phyloP scores from a whole-genome alignment of 2,329 filamentous ascomycete genomes.

The Hymenoscyphus fraxineus region DNA sequence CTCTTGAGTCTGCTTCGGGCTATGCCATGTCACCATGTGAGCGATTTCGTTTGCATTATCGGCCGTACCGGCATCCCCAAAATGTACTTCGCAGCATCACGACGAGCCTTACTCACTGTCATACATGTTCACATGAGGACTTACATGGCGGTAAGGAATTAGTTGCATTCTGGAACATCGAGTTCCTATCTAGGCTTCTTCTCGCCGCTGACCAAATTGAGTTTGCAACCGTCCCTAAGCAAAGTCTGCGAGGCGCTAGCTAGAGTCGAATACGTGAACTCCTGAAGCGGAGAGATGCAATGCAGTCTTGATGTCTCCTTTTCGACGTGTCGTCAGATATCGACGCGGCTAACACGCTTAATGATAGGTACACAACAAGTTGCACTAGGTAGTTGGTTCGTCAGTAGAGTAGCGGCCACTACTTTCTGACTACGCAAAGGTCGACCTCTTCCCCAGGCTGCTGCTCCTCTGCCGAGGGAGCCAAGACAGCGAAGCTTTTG shows the following conservation, averaged over 20 bases:
- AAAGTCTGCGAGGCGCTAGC: background rate
- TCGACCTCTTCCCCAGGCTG: background rate
- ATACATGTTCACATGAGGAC: background rate
- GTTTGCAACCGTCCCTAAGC: background rate
- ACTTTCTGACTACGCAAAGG: background rate
- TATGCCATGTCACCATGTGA: background rate
- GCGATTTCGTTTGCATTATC: background rate
- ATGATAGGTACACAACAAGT: background rate
- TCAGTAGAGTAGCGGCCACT: background rate
- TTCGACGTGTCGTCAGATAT: background rate
- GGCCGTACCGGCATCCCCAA: background rate
- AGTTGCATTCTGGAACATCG: too few relatives aligned
- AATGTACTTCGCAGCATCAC: background rate
- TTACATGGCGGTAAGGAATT: too few relatives aligned
- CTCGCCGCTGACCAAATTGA: background rate
- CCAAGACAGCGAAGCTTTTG: conserved; percentile 1
- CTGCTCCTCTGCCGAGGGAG: background rate
- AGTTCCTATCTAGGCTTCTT: background rate
- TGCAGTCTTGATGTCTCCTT: background rate
- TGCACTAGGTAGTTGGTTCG: background rate
- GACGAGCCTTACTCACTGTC: background rate
- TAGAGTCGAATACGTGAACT: background rate
- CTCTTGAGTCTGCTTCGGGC: background rate
- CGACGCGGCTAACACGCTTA: background rate
- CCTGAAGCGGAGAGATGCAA: background rate